Evolutionary conservation across 352 stramenopile genomes (phyloP), one percentile per base, ranked within the genome.

Genomic region (Lagenidium giganteum): DNA sequence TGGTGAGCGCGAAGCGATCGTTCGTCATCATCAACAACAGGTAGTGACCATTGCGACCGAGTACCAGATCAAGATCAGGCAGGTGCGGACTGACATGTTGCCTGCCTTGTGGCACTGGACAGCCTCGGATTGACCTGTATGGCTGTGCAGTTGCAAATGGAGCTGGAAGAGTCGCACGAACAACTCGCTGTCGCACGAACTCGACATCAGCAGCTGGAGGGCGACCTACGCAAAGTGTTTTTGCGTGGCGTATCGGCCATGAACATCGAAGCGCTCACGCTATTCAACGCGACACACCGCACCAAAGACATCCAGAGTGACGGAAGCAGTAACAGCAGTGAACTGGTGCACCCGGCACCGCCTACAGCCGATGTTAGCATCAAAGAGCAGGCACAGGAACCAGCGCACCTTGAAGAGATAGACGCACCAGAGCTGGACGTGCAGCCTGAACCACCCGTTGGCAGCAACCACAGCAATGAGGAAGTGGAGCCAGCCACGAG

Each of bases 191-290:
- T 64, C n/a, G 57, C 70, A 5, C 58, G 79, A 16, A 59, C 67
- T 12, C 67, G 57, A 18, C 62, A 57, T 0, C 60, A 77, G 25
- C 64, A 74, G 30, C 46, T 87, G 8, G 74, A 87, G 48, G 69
- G 80, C 23, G 64, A 87, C 40, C 46, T 87, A 12, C 66, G 71
- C 8, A 61, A 84, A 38, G 68, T 87, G 14, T 87, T 87, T 40
- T 45, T 87, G 21, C 70, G 74, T 16, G 74, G 74, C 1, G 69
- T 87, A 11, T 87, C 74, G n/a, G 64, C 70, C 4, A 84, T 87
- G 74, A 87, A 87, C 28, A 82, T 87, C n/a, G 74, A 87, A 37
- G 74, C 74, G 8, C 55, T 87, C 17, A 72, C 54, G 21, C 59
- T 78, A 2, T 84, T 87, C 49, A 71, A 64, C n/a, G 54, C 64